These are phyloP conservation scores for Lipomyces orientalis DNA, from an alignment of 805 yeast species.

Conservation along the genomic window DNA sequence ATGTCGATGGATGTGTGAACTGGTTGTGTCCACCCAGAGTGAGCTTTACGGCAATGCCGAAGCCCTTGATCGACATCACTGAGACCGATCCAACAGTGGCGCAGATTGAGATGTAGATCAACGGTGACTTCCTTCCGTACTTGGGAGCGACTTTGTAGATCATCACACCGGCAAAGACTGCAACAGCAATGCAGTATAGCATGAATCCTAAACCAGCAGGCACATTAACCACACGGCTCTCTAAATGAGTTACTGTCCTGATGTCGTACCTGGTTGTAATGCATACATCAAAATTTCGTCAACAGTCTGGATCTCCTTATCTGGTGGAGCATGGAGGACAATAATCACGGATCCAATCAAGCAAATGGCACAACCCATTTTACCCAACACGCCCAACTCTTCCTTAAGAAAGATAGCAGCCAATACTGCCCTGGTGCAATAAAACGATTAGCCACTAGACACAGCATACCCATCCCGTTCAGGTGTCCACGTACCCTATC, in stretches of 20 bases:
- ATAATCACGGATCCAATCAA: conserved; percentile 85
- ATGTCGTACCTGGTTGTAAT: conserved; percentile 58
- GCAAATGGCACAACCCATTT: conserved; percentile 92
- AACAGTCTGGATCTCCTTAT: conserved; percentile 83
- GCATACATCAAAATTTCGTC: conserved; percentile 87
- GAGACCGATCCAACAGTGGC: conserved; percentile 89
- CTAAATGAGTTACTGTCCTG: background rate
- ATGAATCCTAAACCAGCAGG: conserved; percentile 57
- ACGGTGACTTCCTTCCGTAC: conserved; percentile 80
- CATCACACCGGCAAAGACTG: conserved; percentile 73
- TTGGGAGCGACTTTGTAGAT: conserved; percentile 82
- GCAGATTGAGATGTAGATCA: conserved; percentile 88
- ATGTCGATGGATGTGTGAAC: conserved; percentile 82
- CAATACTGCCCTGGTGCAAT: conserved; percentile 60
- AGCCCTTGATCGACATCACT: conserved; percentile 90
- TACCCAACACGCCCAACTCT: conserved; percentile 84
- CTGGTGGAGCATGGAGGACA: conserved; percentile 93
- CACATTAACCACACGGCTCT: too few species aligned
- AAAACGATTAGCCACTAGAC: background rate
- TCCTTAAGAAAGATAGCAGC: conserved; percentile 86
- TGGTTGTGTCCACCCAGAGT: conserved; percentile 86
- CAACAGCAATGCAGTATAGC: conserved; percentile 66
- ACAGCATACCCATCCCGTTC: too few species aligned
- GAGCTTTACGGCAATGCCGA: conserved; percentile 87
- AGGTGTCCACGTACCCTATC: conserved; percentile 61